Percentiles rank a stretch among this genome's conserved stretches.
Conservation (phyloP, 495 filamentous ascomycete genomes). For the Cercophora scortea region DNA sequence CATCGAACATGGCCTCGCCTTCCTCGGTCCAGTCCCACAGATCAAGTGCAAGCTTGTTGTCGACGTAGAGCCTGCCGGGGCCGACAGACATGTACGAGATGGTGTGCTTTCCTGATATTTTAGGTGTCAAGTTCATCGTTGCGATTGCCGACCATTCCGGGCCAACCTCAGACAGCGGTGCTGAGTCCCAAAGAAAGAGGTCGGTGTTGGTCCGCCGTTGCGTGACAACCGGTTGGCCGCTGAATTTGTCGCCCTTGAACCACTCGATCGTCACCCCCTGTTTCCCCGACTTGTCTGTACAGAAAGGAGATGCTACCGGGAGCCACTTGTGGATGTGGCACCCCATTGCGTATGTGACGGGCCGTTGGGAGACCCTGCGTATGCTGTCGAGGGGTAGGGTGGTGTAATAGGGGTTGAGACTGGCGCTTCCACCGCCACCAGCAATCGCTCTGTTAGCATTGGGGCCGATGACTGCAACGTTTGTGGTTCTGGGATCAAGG, state of each 20-base stretch:
- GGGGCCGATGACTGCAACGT: conserved; percentile 72
- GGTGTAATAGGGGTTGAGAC: conserved; percentile 71
- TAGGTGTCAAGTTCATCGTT: conserved; percentile 46
- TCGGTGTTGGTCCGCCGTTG: conserved; percentile 54
- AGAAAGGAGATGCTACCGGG: conserved; percentile 51
- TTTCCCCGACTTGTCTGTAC: conserved; percentile 46
- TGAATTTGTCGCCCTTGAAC: conserved; percentile 54
- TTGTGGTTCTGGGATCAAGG: conserved; percentile 50
- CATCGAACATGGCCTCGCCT: conserved; percentile 56
- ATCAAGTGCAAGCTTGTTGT: conserved; percentile 65
- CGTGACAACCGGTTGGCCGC: conserved; percentile 43
- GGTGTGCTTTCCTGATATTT: conserved; percentile 55
- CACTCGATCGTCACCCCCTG: conserved; percentile 56
- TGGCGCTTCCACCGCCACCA: conserved; percentile 75
- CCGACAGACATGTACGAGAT: conserved; percentile 73
- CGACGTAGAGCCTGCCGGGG: conserved; percentile 59
- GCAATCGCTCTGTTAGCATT: conserved; percentile 72
- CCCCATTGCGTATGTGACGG: conserved; percentile 45
- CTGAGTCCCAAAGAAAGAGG: conserved; percentile 63
- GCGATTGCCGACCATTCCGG: conserved; percentile 54
- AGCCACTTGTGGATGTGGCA: conserved; percentile 60
- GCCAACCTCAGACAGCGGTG: conserved; percentile 48
- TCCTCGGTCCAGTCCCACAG: conserved; percentile 64
- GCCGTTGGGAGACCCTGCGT: conserved; percentile 31
- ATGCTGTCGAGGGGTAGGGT: conserved; percentile 52